A percentile compares a stretch with the other conserved stretches of the same genome.
These are phyloP conservation scores for Phytopythium boreale DNA, from an alignment of 352 stramenopile genomes.

Conservation along the genomic window DNA sequence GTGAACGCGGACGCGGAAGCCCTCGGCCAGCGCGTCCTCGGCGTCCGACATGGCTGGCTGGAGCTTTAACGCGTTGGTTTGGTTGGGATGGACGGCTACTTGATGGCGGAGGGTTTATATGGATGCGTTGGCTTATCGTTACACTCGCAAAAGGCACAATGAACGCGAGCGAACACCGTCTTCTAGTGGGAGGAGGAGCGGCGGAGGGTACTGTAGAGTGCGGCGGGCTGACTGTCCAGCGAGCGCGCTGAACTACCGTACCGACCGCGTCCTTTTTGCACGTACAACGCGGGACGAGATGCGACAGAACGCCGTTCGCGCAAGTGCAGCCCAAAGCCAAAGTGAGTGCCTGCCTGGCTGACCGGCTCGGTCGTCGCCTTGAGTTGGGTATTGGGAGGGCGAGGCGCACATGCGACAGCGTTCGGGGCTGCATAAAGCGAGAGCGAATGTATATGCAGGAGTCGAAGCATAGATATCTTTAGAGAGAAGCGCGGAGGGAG, in stretches of 20 bases:
- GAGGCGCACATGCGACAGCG: background rate
- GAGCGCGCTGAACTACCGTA: background rate
- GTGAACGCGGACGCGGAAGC: background rate
- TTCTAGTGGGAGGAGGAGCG: background rate
- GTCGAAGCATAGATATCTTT: background rate
- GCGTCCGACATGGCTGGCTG: background rate
- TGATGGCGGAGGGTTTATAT: too few relatives aligned
- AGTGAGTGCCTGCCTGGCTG: background rate
- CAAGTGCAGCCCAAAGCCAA: background rate
- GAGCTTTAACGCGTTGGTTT: background rate
- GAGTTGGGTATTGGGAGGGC: background rate
- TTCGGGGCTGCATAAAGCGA: background rate
- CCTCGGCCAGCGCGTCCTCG: background rate
- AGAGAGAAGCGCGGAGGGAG: too few relatives aligned
- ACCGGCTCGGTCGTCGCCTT: background rate
- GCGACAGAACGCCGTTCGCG: background rate
- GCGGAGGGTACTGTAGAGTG: background rate
- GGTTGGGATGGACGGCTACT: background rate
- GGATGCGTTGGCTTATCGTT: background rate
- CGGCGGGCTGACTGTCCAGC: background rate
- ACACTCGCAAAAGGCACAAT: constrained; percentile 1
- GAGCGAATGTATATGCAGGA: too few relatives aligned
- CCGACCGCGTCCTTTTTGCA: background rate
- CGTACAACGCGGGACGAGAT: too few relatives aligned
- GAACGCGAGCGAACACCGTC: background rate